Evolutionary conservation across 2,329 filamentous ascomycete species (phyloP).

Genomic region (Cytospora mali): DNA sequence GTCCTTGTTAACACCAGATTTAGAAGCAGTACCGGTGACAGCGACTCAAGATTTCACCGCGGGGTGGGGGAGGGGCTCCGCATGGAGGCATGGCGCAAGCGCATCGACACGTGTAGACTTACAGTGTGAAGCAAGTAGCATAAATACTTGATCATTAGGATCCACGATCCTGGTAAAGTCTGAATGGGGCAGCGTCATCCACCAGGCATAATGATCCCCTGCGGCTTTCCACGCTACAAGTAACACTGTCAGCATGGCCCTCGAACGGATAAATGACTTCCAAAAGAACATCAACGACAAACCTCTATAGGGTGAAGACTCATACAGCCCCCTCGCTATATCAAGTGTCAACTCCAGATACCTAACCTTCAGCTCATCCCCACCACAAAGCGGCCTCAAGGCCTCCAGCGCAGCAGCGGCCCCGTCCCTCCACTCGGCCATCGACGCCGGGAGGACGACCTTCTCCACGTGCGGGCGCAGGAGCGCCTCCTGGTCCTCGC

Average conservation of each 20-base stretch:
- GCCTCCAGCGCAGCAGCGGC: conserved; percentile 48
- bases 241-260: background rate
- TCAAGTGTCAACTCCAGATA: conserved; percentile 50
- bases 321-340: conserved; percentile 55
- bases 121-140: conserved; percentile 56
- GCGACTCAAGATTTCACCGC: accelerated
- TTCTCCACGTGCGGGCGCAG: conserved; percentile 50
- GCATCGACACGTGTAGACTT: background rate
- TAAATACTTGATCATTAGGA: conserved; percentile 47
- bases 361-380: conserved; percentile 45
- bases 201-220: conserved; percentile 56
- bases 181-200: conserved; percentile 59
- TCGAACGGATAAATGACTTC: background rate
- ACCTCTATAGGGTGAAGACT: conserved; percentile 55
- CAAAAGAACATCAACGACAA: conserved; percentile 31
- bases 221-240: conserved; percentile 52
- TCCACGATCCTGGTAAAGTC: conserved; percentile 55
- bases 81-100: background rate
- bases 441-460: conserved; percentile 45
- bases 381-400: conserved; percentile 47
- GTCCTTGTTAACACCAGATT: background rate
- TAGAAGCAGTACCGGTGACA: background rate
- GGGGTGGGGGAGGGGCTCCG: too few relatives aligned
- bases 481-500: conserved; percentile 43
- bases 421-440: conserved; percentile 48